Evolutionary conservation across 495 filamentous ascomycete species (phyloP), one percentile per base, ranked within the genome.

Genomic region (Annulohypoxylon moriforme): DNA sequence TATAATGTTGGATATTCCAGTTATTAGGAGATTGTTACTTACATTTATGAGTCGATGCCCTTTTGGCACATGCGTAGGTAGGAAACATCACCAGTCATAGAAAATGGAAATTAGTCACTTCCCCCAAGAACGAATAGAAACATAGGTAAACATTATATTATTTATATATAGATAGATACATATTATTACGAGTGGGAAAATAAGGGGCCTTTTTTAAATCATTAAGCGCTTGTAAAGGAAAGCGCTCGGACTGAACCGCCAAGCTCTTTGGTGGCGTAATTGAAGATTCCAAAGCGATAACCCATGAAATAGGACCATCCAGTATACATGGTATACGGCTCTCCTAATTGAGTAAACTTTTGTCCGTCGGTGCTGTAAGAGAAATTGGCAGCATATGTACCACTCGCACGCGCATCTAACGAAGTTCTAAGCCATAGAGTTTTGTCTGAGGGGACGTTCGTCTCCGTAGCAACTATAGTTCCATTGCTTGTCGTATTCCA

Each of bases 261-360:
- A 4, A 87, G 68, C 6, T 64, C 76, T 56, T 81, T 79, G 0
- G 87, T 90, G 0, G 86, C 88, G 75, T 79, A 86, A 69, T 89
- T 89, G 67, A 90, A 89, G 10, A 88, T 82, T 0, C 78, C 87
- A 72, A 79, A 90, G 9, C 86, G 81, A 75, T 89, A 88, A 0
- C 86, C 88, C 46, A 82, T 80, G 59, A 88, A 90, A 74, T 82
- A 86, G 9, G 77, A 61, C 81, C 82, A 88, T 13, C 76, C 74
- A 24, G 79, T 87, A 42, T 70, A 82, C 79, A 89, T 69, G 5
- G 71, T 60, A 31, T 80, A 85, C 0, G 65, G 64, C 0, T 61
- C 57, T 0, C 88, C 88, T 1, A 90, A 44, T 8, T 69, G 67
- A 0, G 66, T 78, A 63, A 84, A 89, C 1, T 67, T 77, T 6